Evolutionary conservation across 1,284 basidiomycete species (phyloP), one percentile per base, ranked within the genome.

Genomic region (Trichosporon coremiiforme): DNA sequence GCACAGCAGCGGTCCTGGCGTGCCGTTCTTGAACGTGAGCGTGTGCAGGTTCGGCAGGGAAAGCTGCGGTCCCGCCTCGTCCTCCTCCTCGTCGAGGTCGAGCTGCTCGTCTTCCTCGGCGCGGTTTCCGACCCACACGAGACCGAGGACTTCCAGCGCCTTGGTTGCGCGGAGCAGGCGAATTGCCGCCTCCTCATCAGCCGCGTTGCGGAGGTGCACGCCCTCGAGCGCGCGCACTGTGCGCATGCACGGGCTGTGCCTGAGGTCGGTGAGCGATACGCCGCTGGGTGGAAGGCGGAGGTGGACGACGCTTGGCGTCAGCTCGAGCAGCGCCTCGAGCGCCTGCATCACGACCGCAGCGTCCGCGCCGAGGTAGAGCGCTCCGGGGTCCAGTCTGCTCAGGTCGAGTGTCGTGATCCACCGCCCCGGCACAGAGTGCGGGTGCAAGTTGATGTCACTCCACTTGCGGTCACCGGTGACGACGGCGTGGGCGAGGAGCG

Each of bases 391-490:
- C 53, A 93, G 76, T 33, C 84, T 82, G 6, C 90, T 89, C 17
- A 95, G 82, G 79, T 94, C 89, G 25, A 95, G 85, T 5, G 81
- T 81, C 67, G 89, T 90, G 3, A 94, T 88, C 90, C 91, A 94
- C 77, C 93, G 87, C 31, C 92, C 93, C 0, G 93, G 93, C 0
- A 89, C 86, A 1, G 91, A 93, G 78, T 90, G 90, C 0, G 91
- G 90, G 76, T 92, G 92, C 57, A 92, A 87, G 66, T 91, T 88
- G 70, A 94, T 89, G 68, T 91, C 91, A 75, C 93, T 91, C 93
- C 93, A 94, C 77, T 87, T 88, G 75, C 88, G 86, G 74, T 95
- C 93, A 20, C 90, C 89, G 22, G 78, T 75, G 69, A 86, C 82
- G 3, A 94, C 85, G 29, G 85, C 85, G 29, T 83, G 73, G 8